These are phyloP conservation scores for Ettlia oleoabundans DNA, from an alignment of 139 green algal genomes.

Conservation along the genomic window DNA sequence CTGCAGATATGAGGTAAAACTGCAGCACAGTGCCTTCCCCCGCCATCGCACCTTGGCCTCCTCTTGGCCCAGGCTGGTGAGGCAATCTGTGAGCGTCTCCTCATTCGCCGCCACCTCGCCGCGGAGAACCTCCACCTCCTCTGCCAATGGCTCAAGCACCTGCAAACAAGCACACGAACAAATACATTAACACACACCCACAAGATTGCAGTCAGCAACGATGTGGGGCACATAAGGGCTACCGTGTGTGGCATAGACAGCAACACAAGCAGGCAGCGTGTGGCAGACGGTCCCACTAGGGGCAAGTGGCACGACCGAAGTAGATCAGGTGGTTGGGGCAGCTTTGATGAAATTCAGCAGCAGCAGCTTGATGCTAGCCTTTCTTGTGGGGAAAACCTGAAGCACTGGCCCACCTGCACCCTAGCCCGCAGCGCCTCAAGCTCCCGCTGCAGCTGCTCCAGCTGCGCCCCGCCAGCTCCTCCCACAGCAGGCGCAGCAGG, in stretches of 20 bases:
- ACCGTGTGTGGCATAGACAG: too few species aligned
- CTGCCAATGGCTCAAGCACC: conserved; percentile 29
- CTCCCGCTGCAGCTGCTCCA: conserved; percentile 6
- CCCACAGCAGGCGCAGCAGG: neutral
- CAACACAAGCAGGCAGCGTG: too few species aligned
- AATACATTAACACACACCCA: neutral
- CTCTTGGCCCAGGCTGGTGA: conserved; percentile 39
- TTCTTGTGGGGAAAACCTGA: too few species aligned
- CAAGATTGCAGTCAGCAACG: neutral
- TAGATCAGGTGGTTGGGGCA: too few species aligned
- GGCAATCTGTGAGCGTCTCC: conserved; percentile 35
- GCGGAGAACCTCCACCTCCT: conserved; percentile 35
- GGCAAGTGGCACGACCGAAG: too few species aligned
- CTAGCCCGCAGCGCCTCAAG: neutral
- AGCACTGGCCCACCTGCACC: neutral
- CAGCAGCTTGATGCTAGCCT: too few species aligned
- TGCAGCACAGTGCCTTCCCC: neutral
- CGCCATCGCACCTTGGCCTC: conserved; percentile 30
- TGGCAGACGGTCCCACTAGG: too few species aligned
- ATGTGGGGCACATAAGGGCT: too few species aligned
- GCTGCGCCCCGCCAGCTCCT: neutral
- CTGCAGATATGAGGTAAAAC: neutral
- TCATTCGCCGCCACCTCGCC: conserved; percentile 37
- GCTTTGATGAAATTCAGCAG: too few species aligned
- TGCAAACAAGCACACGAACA: neutral